Percentiles rank a stretch among this genome's conserved stretches.
Evolutionary conservation across 305 asterid genomes (phyloP).

Genomic region (Solanum hybrid): DNA sequence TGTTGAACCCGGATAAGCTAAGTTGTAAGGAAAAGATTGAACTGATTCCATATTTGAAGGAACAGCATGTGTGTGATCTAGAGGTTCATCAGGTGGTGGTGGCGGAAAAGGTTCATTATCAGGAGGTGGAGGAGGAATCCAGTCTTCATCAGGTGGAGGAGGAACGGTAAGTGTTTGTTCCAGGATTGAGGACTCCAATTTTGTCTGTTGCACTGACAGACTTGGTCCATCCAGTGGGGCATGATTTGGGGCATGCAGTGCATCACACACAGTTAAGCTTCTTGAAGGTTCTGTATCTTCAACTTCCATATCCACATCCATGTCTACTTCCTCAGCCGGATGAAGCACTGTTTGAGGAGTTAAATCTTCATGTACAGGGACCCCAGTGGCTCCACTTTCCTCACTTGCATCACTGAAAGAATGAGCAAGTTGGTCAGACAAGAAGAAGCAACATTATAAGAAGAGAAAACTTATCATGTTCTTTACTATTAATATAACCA

Average conservation of each 20-base stretch:
- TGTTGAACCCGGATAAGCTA: constrained; percentile 49
- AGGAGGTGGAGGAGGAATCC: constrained; percentile 96
- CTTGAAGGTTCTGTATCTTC: constrained; percentile 53
- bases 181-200: constrained; percentile 17
- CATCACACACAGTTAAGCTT: constrained; percentile 22
- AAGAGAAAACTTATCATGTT: constrained; percentile 12
- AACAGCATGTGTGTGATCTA: constrained; percentile 43
- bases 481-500: not conserved
- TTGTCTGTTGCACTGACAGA: constrained; percentile 13
- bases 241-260: constrained; percentile 25
- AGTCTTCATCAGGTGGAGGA: constrained; percentile 46
- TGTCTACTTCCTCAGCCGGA: constrained; percentile 67
- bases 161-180: constrained; percentile 22
- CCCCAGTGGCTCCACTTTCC: constrained; percentile 23
- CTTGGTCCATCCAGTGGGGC: constrained; percentile 20
- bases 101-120: constrained; percentile 88
- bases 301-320: constrained; percentile 99
- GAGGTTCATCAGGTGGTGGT: constrained; percentile 86
- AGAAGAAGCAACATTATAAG: constrained; percentile 22
- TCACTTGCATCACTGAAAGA: constrained; percentile 19
- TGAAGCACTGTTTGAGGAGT: constrained; percentile 25
- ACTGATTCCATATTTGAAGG: constrained; percentile 34
- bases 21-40: constrained; percentile 43
- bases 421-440: not conserved
- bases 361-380: constrained; percentile 24